phyloP scores from a whole-genome alignment of 164 flowering plant species.

The Dillenia turbinata region DNA sequence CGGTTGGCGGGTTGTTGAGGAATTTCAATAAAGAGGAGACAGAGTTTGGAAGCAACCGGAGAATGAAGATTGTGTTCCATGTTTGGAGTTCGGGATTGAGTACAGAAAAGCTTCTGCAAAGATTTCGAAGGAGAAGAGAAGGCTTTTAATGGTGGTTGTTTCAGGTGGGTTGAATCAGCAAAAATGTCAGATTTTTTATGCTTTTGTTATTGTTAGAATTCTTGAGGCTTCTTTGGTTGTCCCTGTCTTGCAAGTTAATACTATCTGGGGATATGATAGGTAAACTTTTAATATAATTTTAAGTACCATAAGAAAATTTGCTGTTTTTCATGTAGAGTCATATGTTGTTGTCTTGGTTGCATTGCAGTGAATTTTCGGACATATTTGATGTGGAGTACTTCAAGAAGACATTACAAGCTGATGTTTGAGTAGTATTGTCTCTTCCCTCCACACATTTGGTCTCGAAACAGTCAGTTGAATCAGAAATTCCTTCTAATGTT shows the following conservation, averaged over 20 bases:
- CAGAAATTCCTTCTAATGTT: slow-evolving; percentile 33
- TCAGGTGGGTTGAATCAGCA: slow-evolving; percentile 63
- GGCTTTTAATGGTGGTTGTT: slow-evolving; percentile 55
- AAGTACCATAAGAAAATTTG: not conserved
- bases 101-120: slow-evolving; percentile 38
- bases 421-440: slow-evolving; percentile 59
- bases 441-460: slow-evolving; percentile 51
- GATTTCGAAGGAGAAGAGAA: slow-evolving; percentile 41
- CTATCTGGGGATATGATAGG: slow-evolving; percentile 55
- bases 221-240: slow-evolving; percentile 55
- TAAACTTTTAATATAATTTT: slow-evolving; percentile 2
- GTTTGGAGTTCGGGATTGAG: slow-evolving; percentile 42
- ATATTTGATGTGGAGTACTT: slow-evolving; percentile 65
- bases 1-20: slow-evolving; percentile 18
- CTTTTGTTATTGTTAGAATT: slow-evolving; percentile 60
- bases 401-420: slow-evolving; percentile 44
- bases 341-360: not conserved
- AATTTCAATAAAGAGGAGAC: slow-evolving; percentile 33
- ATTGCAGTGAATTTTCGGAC: slow-evolving; percentile 61
- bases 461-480: slow-evolving; percentile 27
- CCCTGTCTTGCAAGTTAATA: slow-evolving; percentile 49
- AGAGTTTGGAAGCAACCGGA: slow-evolving; percentile 65
- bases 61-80: slow-evolving; percentile 40
- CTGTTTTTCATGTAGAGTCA: not conserved
- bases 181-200: slow-evolving; percentile 67